Conservation (phyloP, 257 asterid genomes). For the Phtheirospermum japonicum region DNA sequence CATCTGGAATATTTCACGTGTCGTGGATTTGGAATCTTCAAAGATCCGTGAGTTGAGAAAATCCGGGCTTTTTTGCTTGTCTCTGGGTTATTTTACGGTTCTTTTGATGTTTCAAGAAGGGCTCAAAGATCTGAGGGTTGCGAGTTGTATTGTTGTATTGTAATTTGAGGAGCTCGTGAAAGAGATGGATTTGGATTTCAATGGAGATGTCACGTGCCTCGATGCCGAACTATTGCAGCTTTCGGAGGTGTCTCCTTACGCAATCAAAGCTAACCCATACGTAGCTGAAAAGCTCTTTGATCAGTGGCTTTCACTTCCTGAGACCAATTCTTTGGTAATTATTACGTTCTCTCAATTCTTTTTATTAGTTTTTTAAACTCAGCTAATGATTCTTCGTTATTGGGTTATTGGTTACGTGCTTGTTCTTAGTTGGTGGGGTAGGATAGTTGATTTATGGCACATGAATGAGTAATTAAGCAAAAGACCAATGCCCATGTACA, state of each 20-base stretch:
- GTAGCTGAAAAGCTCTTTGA: slow-evolving; percentile 83
- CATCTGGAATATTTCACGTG: slow-evolving; percentile 29
- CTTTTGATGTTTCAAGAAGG: slow-evolving; percentile 37
- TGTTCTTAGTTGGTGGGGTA: slow-evolving; percentile 22
- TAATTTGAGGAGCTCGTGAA: slow-evolving; percentile 25
- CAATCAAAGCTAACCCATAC: slow-evolving; percentile 68
- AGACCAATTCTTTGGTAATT: slow-evolving; percentile 68
- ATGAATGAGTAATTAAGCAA: slow-evolving; percentile 11
- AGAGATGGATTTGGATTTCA: slow-evolving; percentile 80
- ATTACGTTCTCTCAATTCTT: slow-evolving; percentile 23
- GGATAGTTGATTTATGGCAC: slow-evolving; percentile 16
- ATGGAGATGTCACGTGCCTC: slow-evolving; percentile 69
- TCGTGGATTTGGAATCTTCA: slow-evolving; percentile 26
- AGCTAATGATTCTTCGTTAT: slow-evolving; percentile 7
- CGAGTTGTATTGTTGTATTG: slow-evolving; percentile 18
- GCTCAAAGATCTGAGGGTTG: slow-evolving; percentile 34
- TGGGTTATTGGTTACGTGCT: slow-evolving; percentile 41
- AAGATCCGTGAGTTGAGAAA: slow-evolving; percentile 27
- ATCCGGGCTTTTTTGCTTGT: slow-evolving; percentile 7
- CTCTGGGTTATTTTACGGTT: slow-evolving; percentile 23
- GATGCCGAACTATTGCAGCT: slow-evolving; percentile 89
- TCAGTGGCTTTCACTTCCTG: slow-evolving; percentile 96
- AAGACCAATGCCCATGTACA: slow-evolving; percentile 1
- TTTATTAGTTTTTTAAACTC: slow-evolving; percentile 7
- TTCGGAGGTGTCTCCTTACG: slow-evolving; percentile 79